Conservation (phyloP, 2,329 filamentous ascomycete species). For the Xylaria sp. region DNA sequence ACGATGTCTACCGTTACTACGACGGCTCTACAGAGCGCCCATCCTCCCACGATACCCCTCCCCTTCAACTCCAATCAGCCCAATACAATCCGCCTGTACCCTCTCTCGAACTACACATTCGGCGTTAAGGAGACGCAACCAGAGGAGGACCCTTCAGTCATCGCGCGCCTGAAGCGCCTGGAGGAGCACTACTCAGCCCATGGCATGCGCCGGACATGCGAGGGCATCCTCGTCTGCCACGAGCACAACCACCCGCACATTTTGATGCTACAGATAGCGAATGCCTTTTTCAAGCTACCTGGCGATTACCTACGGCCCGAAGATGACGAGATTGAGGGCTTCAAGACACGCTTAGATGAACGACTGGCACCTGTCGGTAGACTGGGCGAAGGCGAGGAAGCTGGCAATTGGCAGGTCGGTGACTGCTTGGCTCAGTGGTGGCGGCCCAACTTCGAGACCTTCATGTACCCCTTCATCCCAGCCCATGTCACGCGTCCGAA, state of each 20-base stretch:
- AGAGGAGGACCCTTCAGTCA: constrained; percentile 95
- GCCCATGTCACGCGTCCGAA: constrained; percentile 96
- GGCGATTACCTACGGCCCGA: constrained; percentile 92
- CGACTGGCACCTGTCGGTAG: constrained; percentile 91
- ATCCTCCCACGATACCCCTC: constrained; percentile 81
- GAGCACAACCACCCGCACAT: constrained; percentile 99
- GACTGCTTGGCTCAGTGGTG: constrained; percentile 98
- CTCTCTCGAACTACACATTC: constrained; percentile 98
- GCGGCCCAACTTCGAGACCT: constrained; percentile 98
- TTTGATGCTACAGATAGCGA: constrained; percentile 98
- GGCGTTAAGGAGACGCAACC: constrained; percentile 98
- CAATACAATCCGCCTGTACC: constrained; percentile 88
- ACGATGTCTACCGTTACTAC: constrained; percentile 89
- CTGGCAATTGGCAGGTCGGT: constrained; percentile 90
- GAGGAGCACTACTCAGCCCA: constrained; percentile 92
- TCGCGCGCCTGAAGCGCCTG: constrained; percentile 91
- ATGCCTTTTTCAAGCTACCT: constrained; percentile 98
- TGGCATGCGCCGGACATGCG: constrained; percentile 97
- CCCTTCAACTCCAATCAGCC: constrained; percentile 92
- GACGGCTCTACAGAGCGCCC: constrained; percentile 78
- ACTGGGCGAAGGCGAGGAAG: constrained; percentile 84
- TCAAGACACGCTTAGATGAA: constrained; percentile 93
- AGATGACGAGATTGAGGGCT: constrained; percentile 93
- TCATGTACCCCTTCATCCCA: constrained; percentile 99
- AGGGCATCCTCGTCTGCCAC: constrained; percentile 96